These are phyloP conservation scores for Capsicum baccatum DNA, from an alignment of 257 asterid species.

Conservation along the genomic window DNA sequence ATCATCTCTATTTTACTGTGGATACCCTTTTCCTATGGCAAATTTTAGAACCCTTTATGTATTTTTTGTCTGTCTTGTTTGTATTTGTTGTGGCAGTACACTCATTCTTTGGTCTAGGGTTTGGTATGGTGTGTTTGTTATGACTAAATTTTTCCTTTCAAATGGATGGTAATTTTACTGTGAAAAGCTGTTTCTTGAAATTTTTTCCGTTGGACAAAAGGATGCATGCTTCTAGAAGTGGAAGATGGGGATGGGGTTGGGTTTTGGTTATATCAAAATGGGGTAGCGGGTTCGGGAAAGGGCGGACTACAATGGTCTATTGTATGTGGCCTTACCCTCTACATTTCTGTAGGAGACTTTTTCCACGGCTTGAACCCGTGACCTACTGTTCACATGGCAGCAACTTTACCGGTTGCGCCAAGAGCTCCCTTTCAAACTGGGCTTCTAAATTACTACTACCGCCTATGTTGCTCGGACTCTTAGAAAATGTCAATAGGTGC, in stretches of 20 bases:
- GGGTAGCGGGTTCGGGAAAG: no score
- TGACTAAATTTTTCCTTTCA: not conserved
- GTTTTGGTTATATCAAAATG: no score
- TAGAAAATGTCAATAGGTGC: no score
- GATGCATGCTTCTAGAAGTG: constrained; percentile 15
- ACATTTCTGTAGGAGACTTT: no score
- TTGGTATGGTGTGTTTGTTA: not conserved
- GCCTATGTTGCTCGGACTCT: no score
- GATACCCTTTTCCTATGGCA: not conserved
- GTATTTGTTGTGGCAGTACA: not conserved
- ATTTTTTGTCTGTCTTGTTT: not conserved
- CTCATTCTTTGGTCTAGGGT: not conserved
- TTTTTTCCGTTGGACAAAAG: not conserved
- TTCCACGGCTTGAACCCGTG: no score
- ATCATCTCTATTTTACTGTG: not conserved
- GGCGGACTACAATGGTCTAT: no score
- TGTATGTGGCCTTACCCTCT: no score
- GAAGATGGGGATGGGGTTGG: not conserved
- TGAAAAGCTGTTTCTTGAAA: not conserved
- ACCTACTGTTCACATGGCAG: no score
- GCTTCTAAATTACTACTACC: not conserved
- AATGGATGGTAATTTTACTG: not conserved
- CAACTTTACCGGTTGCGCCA: no score
- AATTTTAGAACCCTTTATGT: not conserved
- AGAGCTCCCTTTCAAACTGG: not conserved